phyloP scores from a whole-genome alignment of 164 flowering plant species.

The Aristolochia contorta region DNA sequence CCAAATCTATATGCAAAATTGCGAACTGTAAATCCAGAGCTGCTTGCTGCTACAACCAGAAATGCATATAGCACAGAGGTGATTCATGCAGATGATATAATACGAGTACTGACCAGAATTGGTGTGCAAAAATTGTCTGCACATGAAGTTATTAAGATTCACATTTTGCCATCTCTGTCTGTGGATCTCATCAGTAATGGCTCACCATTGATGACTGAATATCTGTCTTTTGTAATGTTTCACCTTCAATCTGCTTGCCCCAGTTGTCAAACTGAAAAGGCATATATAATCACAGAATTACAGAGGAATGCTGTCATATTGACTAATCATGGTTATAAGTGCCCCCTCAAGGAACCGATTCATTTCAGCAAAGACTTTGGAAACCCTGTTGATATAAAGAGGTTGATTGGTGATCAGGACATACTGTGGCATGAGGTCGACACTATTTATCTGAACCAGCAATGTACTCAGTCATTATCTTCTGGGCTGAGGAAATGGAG shows the following conservation, averaged over 20 bases:
- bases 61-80: constrained; percentile 17
- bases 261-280: constrained; percentile 47
- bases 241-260: constrained; percentile 68
- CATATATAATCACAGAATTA: constrained; percentile 45
- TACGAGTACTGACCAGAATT: constrained; percentile 45
- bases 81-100: constrained; percentile 22
- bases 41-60: constrained; percentile 31
- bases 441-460: constrained; percentile 51
- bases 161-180: constrained; percentile 61
- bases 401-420: constrained; percentile 29
- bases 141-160: constrained; percentile 67
- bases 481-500: constrained; percentile 52
- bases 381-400: constrained; percentile 44
- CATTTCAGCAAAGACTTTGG: constrained; percentile 74
- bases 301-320: constrained; percentile 47
- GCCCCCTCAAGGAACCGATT: constrained; percentile 45
- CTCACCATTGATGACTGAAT: constrained; percentile 54
- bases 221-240: constrained; percentile 63
- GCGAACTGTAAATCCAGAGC: constrained; percentile 55
- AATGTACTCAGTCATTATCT: constrained; percentile 27
- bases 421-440: constrained; percentile 72
- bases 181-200: constrained; percentile 20
- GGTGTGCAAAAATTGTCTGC: constrained; percentile 72
- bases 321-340: constrained; percentile 66
- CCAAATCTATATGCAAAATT: constrained; percentile 55